Evolutionary conservation across 768 basidiomycete genomes (phyloP), one percentile per base, ranked within the genome.

Genomic region (Tricholoma flavovirens): DNA sequence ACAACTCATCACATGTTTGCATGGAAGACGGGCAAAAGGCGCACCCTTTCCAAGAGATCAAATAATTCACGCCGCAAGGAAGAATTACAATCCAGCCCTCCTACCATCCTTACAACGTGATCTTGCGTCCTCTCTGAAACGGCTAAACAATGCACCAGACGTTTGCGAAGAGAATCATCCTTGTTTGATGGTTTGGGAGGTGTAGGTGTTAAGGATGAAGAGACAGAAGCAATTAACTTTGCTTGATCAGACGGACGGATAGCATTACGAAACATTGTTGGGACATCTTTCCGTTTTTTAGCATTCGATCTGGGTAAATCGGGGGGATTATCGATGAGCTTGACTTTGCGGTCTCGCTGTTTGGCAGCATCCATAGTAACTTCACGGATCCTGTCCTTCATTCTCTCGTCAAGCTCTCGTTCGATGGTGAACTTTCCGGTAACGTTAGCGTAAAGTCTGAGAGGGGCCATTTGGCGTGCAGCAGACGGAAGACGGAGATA

Each of bases 361-460:
- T 72, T 72, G 21, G 71, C 76, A 53, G 76, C 77, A 64, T 75
- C 65, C 60, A 72, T 58, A 51, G 80, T 74, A 59, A 73, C 73
- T 72, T 82, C 67, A 71, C 75, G 73, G 56, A 81, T 66, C 59
- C 71, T 75, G 56, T 72, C 73, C 43, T 78, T 67, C 64, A 80
- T 68, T 62, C 75, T 55, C 62, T 74, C 61, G 6, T 73, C 79
- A 33, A 88, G 76, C 62, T 88, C 78, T 49, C 81, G 81, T 50
- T 84, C 83, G 51, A 90, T 82, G 33, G 73, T 75, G 65, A 88
- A 81, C 68, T 86, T 89, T 35, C 87, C 87, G n/a, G 81, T 75
- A 43, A 92, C 81, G 61, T 83, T 84, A 59, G 87, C 89, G 61
- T 85, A 81, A 17, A 87, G 80, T 67, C 87, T 89, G 61, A 91